These are phyloP conservation scores for Solanum sitiens DNA, from an alignment of 257 asterid species.

Conservation along the genomic window DNA sequence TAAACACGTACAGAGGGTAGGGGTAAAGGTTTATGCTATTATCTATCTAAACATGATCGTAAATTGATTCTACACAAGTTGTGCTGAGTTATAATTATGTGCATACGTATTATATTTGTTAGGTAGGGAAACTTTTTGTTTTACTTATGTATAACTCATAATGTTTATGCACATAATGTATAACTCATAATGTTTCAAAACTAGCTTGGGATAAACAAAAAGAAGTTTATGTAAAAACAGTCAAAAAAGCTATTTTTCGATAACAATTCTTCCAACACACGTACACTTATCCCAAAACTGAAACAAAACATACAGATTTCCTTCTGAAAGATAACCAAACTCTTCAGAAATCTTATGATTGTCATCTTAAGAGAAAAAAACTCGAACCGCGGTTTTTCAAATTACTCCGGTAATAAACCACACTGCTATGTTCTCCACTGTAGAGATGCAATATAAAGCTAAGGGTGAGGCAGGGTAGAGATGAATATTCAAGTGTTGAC, in stretches of 20 bases:
- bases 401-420: background rate
- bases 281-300: background rate
- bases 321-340: background rate
- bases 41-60: no score
- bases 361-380: background rate
- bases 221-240: background rate
- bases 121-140: no score
- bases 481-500: background rate
- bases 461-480: background rate
- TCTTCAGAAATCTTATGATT: background rate
- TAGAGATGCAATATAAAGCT: background rate
- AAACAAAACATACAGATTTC: background rate
- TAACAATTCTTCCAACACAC: background rate
- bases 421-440: background rate
- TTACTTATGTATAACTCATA: no score
- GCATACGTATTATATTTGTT: no score
- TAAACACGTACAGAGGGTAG: no score
- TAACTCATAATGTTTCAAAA: no score
- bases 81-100: no score
- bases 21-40: no score
- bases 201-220: background rate
- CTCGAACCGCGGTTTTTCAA: background rate
- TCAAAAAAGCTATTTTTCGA: background rate
- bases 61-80: no score
- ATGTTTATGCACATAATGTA: no score